Evolutionary conservation across 805 yeast genomes (phyloP).

Genomic region (Zygoascus flipseniorum): DNA sequence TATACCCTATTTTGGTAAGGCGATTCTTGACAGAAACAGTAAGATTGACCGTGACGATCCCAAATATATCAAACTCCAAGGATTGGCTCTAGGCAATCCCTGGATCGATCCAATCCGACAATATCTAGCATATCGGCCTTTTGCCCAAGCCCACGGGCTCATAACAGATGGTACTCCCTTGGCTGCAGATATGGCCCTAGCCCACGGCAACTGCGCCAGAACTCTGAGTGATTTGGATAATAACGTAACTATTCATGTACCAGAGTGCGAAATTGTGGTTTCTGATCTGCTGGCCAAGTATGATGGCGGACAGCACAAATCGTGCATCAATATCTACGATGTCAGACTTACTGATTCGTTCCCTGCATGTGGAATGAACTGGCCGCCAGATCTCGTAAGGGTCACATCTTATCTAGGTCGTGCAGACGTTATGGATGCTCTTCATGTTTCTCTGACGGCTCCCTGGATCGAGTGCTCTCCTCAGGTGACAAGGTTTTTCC

Average conservation of each 20-base stretch:
- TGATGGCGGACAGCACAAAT: conserved; percentile 23
- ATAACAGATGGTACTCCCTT: conserved; percentile 29
- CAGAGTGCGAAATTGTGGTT: conserved; percentile 36
- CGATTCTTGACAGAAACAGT: conserved; percentile 42
- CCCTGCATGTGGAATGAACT: conserved; percentile 85
- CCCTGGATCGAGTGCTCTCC: conserved; percentile 77
- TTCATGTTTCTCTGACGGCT: conserved; percentile 39
- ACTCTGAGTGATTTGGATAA: conserved; percentile 17
- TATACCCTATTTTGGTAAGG: conserved; percentile 76
- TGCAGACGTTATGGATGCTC: conserved; percentile 37
- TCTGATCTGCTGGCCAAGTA: conserved; percentile 24
- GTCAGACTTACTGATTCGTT: conserved; percentile 57
- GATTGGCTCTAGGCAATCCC: conserved; percentile 81
- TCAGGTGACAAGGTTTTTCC: conserved; percentile 45
- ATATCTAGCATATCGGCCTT: conserved; percentile 72
- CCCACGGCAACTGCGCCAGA: conserved; percentile 21
- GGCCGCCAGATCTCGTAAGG: conserved; percentile 63
- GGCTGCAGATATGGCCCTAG: conserved; percentile 16
- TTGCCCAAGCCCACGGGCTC: conserved; percentile 49
- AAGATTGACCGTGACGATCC: conserved; percentile 12
- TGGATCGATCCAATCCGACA: conserved; percentile 89
- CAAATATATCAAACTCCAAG: conserved; percentile 41
- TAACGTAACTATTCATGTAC: conserved; percentile 17
- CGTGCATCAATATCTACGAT: conserved; percentile 80
- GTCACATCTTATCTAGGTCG: conserved; percentile 45